A percentile compares a stretch with the other conserved stretches of the same genome.
Evolutionary conservation across 176 grass and related monocot species (phyloP).

Genomic region (Bonia amplexicaulis): DNA sequence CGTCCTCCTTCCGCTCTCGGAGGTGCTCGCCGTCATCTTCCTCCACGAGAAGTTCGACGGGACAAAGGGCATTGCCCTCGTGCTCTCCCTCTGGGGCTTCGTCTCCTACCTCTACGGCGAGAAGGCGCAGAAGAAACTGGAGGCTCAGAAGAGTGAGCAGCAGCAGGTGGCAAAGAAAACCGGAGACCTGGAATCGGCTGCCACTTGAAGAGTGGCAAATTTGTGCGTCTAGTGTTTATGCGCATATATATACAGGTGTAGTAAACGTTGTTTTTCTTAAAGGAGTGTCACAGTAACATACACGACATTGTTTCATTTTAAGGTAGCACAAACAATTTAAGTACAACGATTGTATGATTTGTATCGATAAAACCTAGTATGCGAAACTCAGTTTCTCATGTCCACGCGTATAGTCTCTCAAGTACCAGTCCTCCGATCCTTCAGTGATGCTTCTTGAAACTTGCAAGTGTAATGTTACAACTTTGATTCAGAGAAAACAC

Average conservation of each 20-base stretch:
- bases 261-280: not conserved
- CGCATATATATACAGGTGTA: not conserved
- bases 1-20: slow-evolving; percentile 46
- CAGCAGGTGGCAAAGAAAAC: slow-evolving; percentile 6
- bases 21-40: slow-evolving; percentile 61
- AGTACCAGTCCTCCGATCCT: not conserved
- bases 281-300: not conserved
- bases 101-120: slow-evolving; percentile 72
- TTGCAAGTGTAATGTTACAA: not conserved
- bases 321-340: not conserved
- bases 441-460: not conserved
- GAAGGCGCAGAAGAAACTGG: slow-evolving; percentile 33
- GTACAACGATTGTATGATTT: not conserved
- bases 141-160: slow-evolving; percentile 14
- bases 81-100: slow-evolving; percentile 71
- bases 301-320: slow-evolving; percentile 16
- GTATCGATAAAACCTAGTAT: not conserved
- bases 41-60: slow-evolving; percentile 75
- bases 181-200: slow-evolving; percentile 7
- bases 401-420: not conserved
- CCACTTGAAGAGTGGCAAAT: not conserved
- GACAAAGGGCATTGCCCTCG: slow-evolving; percentile 47
- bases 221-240: not conserved
- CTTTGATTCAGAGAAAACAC: no score
- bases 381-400: not conserved